These are phyloP conservation scores for Glycine soja DNA, from an alignment of 306 rosid species.

Conservation along the genomic window DNA sequence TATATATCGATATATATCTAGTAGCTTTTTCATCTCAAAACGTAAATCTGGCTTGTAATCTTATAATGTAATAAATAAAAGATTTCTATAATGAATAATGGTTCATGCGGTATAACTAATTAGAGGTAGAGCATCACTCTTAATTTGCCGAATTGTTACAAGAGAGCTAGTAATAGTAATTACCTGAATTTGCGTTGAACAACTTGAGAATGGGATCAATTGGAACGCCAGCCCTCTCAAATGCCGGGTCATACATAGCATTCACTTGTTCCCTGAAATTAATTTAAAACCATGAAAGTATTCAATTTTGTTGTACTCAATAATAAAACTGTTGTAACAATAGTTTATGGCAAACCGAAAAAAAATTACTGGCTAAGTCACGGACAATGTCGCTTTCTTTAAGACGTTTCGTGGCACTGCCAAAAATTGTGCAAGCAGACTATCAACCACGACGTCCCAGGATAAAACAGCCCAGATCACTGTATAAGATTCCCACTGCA, in stretches of 20 bases:
- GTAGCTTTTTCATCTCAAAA: not conserved
- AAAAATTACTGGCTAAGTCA: too few relatives aligned
- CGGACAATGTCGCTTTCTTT: too few relatives aligned
- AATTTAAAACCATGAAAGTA: conserved; percentile 1
- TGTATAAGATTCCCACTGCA: too few relatives aligned
- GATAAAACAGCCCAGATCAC: too few relatives aligned
- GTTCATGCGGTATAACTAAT: not conserved
- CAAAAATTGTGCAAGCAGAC: too few relatives aligned
- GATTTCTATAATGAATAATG: not conserved
- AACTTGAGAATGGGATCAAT: conserved; percentile 37
- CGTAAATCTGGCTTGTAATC: not conserved
- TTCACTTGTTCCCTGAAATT: not conserved
- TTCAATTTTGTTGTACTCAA: not conserved
- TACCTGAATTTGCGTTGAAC: conserved; percentile 15
- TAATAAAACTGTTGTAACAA: not conserved
- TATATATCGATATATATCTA: not conserved
- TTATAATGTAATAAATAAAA: not conserved
- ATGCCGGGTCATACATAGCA: not conserved
- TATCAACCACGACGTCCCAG: too few relatives aligned
- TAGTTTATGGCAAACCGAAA: too few relatives aligned
- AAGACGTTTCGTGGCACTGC: too few relatives aligned
- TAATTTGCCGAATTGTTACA: not conserved
- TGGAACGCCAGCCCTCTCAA: not conserved
- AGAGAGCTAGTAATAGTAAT: not conserved
- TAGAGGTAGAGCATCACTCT: not conserved